Base-by-base conservation (phyloP, 176 grass and related monocot genomes). In the Hsuehochloa calcarea region DNA sequence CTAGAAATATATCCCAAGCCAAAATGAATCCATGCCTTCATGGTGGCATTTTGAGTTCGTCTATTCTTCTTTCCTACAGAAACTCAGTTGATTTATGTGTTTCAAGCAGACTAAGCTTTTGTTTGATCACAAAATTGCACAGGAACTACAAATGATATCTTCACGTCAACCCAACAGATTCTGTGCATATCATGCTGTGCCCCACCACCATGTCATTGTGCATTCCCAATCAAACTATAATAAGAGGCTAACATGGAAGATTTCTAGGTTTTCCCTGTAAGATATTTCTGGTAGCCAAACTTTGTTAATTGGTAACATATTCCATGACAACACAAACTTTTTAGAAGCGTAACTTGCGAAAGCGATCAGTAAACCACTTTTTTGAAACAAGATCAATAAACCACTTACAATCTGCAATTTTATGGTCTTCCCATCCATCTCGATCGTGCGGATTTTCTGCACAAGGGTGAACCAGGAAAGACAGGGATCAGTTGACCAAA, bases 391-490 rank as follows among this genome's bases (percentile, higher is more conserved):
- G 4, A 34, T 46, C 26, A 58, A 19, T 5, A 54, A 64, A 77
- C 4, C 22, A 87, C 92, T 92, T 60, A 92, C 93, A 55, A 94
- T 94, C 85, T 94, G 93, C 85, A 94, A 12, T 75, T 94, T 94
- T n/a, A 94, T 70, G 11, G 79, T 88, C 85, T 92, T 92, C 25
- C 90, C 90, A 26, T 94, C 90, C 90, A 94, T 80, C 74, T 94
- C 88, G 2, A 92, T 31, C 0, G 93, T 94, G 34, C 90, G 93
- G 66, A 94, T 92, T 86, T 94, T 94, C 93, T 94, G 88, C n/a
- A 7, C 13, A 78, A 8, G 5, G 5, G 4, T 8, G 40, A 85
- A 61, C 9, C 19, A 64, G 5, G 16, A 50, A n/a, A 68, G 19
- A 26, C 60, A 26, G 15, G 8, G 0, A 27, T 22, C 12, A 81